Conservation (phyloP, 495 filamentous ascomycete species). For the Xylaria palmicola region DNA sequence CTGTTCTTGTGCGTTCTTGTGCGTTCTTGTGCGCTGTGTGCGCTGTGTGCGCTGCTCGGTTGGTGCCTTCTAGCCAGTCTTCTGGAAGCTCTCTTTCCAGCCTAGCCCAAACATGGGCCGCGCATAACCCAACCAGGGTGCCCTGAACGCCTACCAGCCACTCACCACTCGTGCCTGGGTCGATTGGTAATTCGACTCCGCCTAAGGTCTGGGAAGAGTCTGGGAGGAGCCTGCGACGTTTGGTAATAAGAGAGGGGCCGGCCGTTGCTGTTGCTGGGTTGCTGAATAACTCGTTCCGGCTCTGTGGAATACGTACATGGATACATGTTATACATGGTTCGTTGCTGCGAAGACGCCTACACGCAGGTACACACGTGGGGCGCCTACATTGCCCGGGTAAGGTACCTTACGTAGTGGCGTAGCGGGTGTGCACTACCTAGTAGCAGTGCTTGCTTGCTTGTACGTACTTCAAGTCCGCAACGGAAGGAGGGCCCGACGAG, state of each 20-base stretch:
- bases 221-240: conserved; percentile 13
- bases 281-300: too few species aligned
- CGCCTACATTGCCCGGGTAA: too few species aligned
- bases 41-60: too few species aligned
- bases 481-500: neutral
- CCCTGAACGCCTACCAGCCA: conserved; percentile 1
- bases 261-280: too few species aligned
- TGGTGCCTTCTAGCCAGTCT: conserved; percentile 11
- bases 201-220: conserved; percentile 11
- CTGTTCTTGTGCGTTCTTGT: too few species aligned
- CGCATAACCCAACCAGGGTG: neutral
- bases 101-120: neutral
- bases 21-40: too few species aligned
- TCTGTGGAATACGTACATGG: too few species aligned
- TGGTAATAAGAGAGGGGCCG: conserved; percentile 14
- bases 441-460: neutral
- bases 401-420: too few species aligned
- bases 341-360: too few species aligned
- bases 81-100: conserved; percentile 5
- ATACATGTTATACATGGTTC: too few species aligned
- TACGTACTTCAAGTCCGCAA: neutral
- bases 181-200: conserved; percentile 15
- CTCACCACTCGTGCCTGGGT: neutral
- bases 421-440: too few species aligned
- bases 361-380: too few species aligned